phyloP scores from a whole-genome alignment of 179 eudicot genomes.

The Carnegiea gigantea region DNA sequence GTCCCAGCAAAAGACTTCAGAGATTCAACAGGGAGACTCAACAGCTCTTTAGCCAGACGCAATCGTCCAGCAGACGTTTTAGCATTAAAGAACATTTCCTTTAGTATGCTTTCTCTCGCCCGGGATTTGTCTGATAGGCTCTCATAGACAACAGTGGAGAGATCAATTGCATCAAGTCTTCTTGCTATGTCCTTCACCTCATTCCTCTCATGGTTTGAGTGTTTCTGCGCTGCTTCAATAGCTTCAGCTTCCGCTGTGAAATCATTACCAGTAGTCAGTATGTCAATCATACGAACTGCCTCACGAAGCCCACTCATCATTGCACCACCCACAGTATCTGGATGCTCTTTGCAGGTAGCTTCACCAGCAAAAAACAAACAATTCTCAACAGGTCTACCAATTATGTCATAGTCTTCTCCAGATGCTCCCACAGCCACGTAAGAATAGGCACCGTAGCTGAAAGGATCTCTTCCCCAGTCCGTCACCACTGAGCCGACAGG shows the following conservation, averaged over 20 bases:
- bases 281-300: slow-evolving; percentile 90
- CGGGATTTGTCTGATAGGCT: slow-evolving; percentile 45
- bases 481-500: slow-evolving; percentile 95
- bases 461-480: slow-evolving; percentile 98
- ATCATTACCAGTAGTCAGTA: slow-evolving; percentile 74
- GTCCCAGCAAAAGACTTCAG: slow-evolving; percentile 94
- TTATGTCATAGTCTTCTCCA: slow-evolving; percentile 94
- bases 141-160: slow-evolving; percentile 52
- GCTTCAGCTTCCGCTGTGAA: slow-evolving; percentile 88
- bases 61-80: slow-evolving; percentile 81
- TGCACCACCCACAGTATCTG: slow-evolving; percentile 99
- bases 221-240: slow-evolving; percentile 73
- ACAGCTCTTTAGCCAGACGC: slow-evolving; percentile 84
- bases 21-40: slow-evolving; percentile 73
- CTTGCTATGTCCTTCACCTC: slow-evolving; percentile 78
- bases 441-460: slow-evolving; percentile 94
- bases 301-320: slow-evolving; percentile 99
- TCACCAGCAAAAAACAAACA: slow-evolving; percentile 98
- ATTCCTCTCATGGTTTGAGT: slow-evolving; percentile 64
- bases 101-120: slow-evolving; percentile 55
- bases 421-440: slow-evolving; percentile 96
- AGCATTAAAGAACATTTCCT: slow-evolving; percentile 75
- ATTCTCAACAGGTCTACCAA: slow-evolving; percentile 88
- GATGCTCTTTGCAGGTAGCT: slow-evolving; percentile 99
- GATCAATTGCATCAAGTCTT: slow-evolving; percentile 73